Evolutionary conservation across 1,284 basidiomycete species (phyloP).

Genomic region (Microbotryum lychnidis-dioicae): DNA sequence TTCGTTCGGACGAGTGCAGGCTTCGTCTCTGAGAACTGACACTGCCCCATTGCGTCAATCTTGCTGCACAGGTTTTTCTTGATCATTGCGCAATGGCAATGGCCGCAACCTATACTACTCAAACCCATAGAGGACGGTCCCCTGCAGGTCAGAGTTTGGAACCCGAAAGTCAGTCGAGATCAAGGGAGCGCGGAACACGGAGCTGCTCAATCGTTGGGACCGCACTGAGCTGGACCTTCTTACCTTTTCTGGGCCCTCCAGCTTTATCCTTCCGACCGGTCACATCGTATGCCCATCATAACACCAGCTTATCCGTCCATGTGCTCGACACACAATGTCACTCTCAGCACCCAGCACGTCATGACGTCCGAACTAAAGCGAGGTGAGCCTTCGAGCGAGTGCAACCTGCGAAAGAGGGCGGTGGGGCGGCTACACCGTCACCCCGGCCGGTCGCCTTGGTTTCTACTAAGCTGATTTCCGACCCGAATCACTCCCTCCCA

Average conservation of each 20-base stretch:
- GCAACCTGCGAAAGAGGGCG: no score
- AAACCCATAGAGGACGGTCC: conserved; percentile 96
- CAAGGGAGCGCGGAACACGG: neutral
- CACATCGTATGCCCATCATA: conserved; percentile 99
- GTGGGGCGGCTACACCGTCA: neutral
- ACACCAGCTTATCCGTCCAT: conserved; percentile 99
- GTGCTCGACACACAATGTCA: conserved; percentile 98
- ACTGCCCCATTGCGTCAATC: neutral
- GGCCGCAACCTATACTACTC: conserved; percentile 94
- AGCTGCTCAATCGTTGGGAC: neutral
- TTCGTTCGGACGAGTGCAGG: conserved; percentile 45
- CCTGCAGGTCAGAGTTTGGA: conserved; percentile 91
- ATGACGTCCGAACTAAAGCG: conserved; percentile 94
- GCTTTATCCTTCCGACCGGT: conserved; percentile 85
- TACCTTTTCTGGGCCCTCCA: conserved; percentile 37
- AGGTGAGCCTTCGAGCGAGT: conserved; percentile 47
- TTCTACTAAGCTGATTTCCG: neutral
- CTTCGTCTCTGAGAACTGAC: neutral
- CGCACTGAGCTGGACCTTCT: neutral
- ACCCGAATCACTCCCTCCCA: conserved; percentile 37
- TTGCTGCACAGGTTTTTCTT: conserved; percentile 18
- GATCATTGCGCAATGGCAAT: conserved; percentile 46
- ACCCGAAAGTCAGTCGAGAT: conserved; percentile 65
- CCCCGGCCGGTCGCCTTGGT: neutral
- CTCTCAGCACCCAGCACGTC: conserved; percentile 87